Conservation (phyloP, 257 asterid genomes). For the Apocynum venetum region DNA sequence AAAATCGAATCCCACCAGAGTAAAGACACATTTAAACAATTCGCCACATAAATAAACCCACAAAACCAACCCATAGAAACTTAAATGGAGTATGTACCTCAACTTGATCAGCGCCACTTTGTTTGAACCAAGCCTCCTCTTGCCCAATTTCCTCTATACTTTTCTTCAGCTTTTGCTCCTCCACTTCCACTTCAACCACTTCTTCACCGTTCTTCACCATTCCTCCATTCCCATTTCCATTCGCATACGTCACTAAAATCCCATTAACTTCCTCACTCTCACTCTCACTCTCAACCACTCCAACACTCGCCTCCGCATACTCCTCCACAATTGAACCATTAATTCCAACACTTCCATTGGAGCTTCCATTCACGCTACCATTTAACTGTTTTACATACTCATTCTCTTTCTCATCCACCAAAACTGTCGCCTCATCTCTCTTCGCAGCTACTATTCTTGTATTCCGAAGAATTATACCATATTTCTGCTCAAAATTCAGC, state of each 20-base stretch:
- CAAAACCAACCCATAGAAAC: not conserved
- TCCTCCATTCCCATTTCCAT: conserved; percentile 52
- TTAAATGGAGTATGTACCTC: conserved; percentile 41
- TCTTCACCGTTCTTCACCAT: conserved; percentile 24
- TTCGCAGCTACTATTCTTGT: conserved; percentile 13
- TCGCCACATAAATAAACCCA: not conserved
- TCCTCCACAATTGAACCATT: conserved; percentile 33
- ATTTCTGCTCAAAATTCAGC: conserved; percentile 17
- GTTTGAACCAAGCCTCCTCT: conserved; percentile 90
- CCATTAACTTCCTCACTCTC: conserved; percentile 35
- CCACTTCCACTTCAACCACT: conserved; percentile 30
- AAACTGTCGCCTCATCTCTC: conserved; percentile 11
- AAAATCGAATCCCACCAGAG: not conserved
- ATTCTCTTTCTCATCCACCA: conserved; percentile 19
- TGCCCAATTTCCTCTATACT: conserved; percentile 81
- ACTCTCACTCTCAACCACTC: conserved; percentile 29
- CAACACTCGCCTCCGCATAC: conserved; percentile 25
- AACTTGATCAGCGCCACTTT: conserved; percentile 30
- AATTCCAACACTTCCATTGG: conserved; percentile 33
- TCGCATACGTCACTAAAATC: conserved; percentile 40
- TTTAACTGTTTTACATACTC: conserved; percentile 13
- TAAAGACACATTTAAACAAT: not conserved
- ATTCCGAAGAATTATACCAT: not conserved
- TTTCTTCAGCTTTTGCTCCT: conserved; percentile 37
- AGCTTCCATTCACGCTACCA: conserved; percentile 21